Percentiles rank a stretch among this genome's conserved stretches.
These are phyloP conservation scores for Sarcodon aspratus DNA, from an alignment of 768 basidiomycete species.

Conservation along the genomic window DNA sequence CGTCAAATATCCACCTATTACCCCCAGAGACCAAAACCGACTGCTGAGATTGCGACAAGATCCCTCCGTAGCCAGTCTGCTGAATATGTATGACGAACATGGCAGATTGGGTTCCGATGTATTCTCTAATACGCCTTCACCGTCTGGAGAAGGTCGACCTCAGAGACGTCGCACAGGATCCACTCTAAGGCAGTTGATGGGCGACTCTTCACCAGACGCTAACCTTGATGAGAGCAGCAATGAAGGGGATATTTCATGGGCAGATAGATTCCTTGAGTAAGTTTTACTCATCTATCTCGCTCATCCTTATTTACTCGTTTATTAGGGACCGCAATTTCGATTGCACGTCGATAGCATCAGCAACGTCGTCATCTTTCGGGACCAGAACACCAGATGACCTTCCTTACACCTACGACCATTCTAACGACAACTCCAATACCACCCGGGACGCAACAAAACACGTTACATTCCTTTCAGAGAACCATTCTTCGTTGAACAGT, in stretches of 20 bases:
- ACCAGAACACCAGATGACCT: slow-evolving; percentile 34
- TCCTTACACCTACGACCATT: slow-evolving; percentile 22
- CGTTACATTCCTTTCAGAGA: slow-evolving; percentile 31
- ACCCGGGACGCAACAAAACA: slow-evolving; percentile 13
- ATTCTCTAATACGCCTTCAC: slow-evolving; percentile 52
- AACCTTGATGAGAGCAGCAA: slow-evolving; percentile 21
- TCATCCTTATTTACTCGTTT: background rate
- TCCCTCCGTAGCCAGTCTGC: slow-evolving; percentile 66
- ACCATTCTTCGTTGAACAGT: slow-evolving; percentile 25
- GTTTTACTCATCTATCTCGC: slow-evolving; percentile 8
- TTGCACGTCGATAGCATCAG: slow-evolving; percentile 21
- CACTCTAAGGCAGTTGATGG: slow-evolving; percentile 64
- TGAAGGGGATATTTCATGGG: slow-evolving; percentile 80
- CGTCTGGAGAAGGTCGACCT: slow-evolving; percentile 27
- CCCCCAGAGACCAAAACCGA: slow-evolving; percentile 36
- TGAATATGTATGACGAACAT: slow-evolving; percentile 64
- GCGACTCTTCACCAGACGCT: slow-evolving; percentile 27
- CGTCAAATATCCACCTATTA: slow-evolving; percentile 23
- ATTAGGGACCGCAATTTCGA: slow-evolving; percentile 33
- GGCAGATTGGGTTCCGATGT: slow-evolving; percentile 48
- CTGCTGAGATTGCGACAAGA: slow-evolving; percentile 55
- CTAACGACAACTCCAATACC: slow-evolving; percentile 6
- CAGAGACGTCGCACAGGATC: slow-evolving; percentile 56
- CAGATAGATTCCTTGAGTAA: slow-evolving; percentile 62
- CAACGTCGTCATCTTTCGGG: slow-evolving; percentile 35